A percentile compares a stretch with the other conserved stretches of the same genome.
Conservation (phyloP, 1,139 yeast genomes). For the Debaryomyces udenii region DNA sequence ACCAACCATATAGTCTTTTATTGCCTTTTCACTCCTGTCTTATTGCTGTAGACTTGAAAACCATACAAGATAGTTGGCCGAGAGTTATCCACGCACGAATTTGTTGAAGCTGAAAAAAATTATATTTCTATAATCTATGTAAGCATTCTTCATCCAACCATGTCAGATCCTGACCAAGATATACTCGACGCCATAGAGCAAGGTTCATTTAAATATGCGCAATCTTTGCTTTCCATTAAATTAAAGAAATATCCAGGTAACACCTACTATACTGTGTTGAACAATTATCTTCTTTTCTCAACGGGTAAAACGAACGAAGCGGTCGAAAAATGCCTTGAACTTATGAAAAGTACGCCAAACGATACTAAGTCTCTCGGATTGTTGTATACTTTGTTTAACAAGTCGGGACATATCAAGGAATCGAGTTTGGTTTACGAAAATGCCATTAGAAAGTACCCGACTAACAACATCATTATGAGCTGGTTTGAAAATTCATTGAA, state of each 20-base stretch:
- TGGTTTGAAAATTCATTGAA: slow-evolving; percentile 53
- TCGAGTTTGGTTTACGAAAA: slow-evolving; percentile 54
- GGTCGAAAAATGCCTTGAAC: slow-evolving; percentile 39
- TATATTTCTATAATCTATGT: not conserved
- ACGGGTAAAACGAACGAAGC: slow-evolving; percentile 51
- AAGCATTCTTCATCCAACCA: slow-evolving; percentile 8
- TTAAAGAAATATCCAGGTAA: slow-evolving; percentile 58
- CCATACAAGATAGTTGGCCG: too few relatives aligned
- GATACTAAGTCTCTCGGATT: slow-evolving; percentile 57
- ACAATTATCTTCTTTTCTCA: slow-evolving; percentile 44
- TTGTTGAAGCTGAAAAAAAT: slow-evolving; percentile 4
- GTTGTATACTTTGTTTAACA: slow-evolving; percentile 41
- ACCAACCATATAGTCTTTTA: too few relatives aligned
- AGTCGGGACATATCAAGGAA: slow-evolving; percentile 37
- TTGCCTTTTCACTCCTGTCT: too few relatives aligned
- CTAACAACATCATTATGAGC: slow-evolving; percentile 40
- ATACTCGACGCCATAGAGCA: slow-evolving; percentile 51
- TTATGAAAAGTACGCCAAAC: slow-evolving; percentile 51
- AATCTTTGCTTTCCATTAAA: slow-evolving; percentile 50
- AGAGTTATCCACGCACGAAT: slow-evolving; percentile 1
- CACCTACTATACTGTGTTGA: slow-evolving; percentile 55
- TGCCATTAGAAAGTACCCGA: slow-evolving; percentile 58
- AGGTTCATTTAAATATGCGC: slow-evolving; percentile 59
- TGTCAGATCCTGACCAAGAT: slow-evolving; percentile 30
- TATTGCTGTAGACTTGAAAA: too few relatives aligned